Evolutionary conservation across 2,329 filamentous ascomycete species (phyloP).

Genomic region (Fusarium torreyae): DNA sequence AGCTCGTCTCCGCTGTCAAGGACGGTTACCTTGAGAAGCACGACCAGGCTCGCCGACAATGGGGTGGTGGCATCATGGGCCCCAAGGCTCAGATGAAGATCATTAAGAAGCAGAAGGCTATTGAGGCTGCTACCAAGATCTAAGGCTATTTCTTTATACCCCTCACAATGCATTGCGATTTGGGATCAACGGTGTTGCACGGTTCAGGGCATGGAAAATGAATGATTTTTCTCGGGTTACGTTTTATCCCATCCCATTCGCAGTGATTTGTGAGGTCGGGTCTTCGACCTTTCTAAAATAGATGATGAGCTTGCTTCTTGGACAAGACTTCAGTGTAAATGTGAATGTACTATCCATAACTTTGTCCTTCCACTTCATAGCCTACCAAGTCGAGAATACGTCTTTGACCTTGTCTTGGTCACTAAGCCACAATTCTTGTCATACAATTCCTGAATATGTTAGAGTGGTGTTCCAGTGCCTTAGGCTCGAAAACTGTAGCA

Average conservation of each 20-base stretch:
- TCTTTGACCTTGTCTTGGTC: no score
- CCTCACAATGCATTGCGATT: conserved; percentile 58
- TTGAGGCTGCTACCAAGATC: conserved; percentile 97
- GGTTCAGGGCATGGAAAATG: conserved; percentile 61
- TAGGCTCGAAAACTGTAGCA: no score
- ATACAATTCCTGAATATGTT: no score
- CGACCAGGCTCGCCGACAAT: conserved; percentile 91
- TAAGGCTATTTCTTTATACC: conserved; percentile 68
- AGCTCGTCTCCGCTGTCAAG: conserved; percentile 97
- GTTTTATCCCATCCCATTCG: conserved; percentile 49
- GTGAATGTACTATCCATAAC: conserved; percentile 1
- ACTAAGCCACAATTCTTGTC: no score
- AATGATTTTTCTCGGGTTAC: conserved; percentile 59
- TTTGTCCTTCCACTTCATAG: background rate
- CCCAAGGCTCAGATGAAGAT: conserved; percentile 87
- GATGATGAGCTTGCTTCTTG: conserved; percentile 50
- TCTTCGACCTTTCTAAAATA: conserved; percentile 57
- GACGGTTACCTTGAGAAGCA: conserved; percentile 97
- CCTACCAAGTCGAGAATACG: no score
- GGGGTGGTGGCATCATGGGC: conserved; percentile 99
- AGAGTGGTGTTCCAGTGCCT: no score
- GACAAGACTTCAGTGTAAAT: conserved; percentile 35
- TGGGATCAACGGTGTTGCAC: conserved; percentile 59
- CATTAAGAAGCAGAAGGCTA: conserved; percentile 92
- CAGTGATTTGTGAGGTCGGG: conserved; percentile 50